These are phyloP conservation scores for Nitzschia sp. DNA, from an alignment of 108 stramenopile genomes.

Conservation along the genomic window DNA sequence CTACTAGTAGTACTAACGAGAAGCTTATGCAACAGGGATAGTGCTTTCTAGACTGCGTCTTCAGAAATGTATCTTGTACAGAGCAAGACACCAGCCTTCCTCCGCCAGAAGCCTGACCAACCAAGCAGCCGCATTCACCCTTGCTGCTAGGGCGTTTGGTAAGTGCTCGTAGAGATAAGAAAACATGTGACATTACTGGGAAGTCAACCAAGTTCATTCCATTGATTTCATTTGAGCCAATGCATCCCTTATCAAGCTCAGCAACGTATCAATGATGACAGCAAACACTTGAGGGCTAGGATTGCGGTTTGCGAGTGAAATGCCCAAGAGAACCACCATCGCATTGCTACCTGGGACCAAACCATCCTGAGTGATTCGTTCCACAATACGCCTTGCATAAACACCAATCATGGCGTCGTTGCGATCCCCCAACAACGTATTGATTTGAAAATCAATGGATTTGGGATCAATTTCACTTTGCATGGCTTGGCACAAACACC, in stretches of 20 bases:
- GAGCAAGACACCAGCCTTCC: too few relatives aligned
- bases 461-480: conserved; percentile 33
- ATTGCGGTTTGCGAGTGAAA: conserved; percentile 26
- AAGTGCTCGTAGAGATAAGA: too few relatives aligned
- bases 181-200: neutral
- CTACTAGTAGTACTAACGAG: too few relatives aligned
- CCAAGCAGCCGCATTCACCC: too few relatives aligned
- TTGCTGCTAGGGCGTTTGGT: too few relatives aligned
- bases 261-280: conserved; percentile 24
- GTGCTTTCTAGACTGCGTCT: too few relatives aligned
- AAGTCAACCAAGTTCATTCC: neutral
- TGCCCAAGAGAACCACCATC: conserved; percentile 40
- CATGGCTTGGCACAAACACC: conserved; percentile 40
- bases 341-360: conserved; percentile 14
- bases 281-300: conserved; percentile 32
- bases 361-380: conserved; percentile 16
- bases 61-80: too few relatives aligned
- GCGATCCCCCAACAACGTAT: conserved; percentile 44
- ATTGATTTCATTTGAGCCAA: conserved; percentile 4
- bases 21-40: too few relatives aligned
- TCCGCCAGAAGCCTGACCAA: too few relatives aligned
- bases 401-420: conserved; percentile 43
- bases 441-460: conserved; percentile 31
- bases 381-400: conserved; percentile 44
- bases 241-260: conserved; percentile 28